These are phyloP conservation scores for Talaromyces adpressus DNA, from an alignment of 495 filamentous ascomycete genomes.

Conservation along the genomic window DNA sequence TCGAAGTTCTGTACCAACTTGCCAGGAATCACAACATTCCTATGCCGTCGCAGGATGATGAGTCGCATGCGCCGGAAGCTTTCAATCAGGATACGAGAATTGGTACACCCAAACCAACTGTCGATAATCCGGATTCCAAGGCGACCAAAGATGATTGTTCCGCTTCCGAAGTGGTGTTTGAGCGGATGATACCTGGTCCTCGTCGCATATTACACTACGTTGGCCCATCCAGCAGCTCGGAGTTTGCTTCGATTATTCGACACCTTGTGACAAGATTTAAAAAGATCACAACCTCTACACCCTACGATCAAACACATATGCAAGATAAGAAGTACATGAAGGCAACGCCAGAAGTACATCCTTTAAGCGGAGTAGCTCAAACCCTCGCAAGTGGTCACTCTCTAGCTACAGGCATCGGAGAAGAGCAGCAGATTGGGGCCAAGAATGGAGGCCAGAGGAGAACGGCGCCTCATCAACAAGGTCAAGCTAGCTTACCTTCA, in stretches of 20 bases:
- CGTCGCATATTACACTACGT: constrained; percentile 22
- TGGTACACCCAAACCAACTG: background rate
- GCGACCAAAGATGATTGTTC: background rate
- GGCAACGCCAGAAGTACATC: background rate
- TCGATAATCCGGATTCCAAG: background rate
- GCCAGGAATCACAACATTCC: constrained; percentile 13
- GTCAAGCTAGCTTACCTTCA: background rate
- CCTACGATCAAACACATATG: background rate
- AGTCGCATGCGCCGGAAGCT: constrained; percentile 5
- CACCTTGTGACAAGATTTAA: constrained; percentile 2
- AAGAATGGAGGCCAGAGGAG: background rate
- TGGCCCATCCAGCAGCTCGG: constrained; percentile 24
- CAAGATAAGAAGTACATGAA: background rate
- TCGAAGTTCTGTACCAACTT: constrained; percentile 26
- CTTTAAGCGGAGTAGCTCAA: background rate
- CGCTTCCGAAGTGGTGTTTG: background rate
- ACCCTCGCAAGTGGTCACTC: background rate
- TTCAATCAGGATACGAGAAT: background rate
- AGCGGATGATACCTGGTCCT: constrained; percentile 3
- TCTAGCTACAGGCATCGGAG: background rate
- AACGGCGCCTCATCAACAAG: background rate
- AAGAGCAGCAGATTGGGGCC: background rate
- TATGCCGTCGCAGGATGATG: constrained; percentile 5
- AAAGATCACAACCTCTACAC: background rate
- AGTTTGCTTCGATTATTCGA: constrained; percentile 8